Evolutionary conservation across 805 yeast species (phyloP), one percentile per base, ranked within the genome.

Genomic region (Saccharomycopsis fermentans): DNA sequence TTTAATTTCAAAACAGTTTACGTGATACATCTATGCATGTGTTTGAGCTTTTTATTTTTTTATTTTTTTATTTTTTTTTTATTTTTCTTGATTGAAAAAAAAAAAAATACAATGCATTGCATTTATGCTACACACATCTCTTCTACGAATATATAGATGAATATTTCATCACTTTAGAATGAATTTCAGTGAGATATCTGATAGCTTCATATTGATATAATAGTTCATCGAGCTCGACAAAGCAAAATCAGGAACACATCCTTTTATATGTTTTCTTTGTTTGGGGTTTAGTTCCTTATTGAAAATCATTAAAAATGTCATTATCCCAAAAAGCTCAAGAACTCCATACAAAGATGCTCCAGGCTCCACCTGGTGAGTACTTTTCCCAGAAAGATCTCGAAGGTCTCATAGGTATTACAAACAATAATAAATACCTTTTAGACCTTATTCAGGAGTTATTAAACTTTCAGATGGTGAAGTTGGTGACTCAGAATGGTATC

Each of bases 321-420:
- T 55, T 69, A 26, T 70, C 75, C 6, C 78, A 75, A 35, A 71
- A 68, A 53, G 90, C 95, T 0, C 73, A 74, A 59, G 70, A 68
- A 55, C 77, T 90, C 58, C 91, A 90, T 67, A 70, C 68, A 55
- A 74, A 75, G 61, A 90, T 90, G 96, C 71, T 81, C 62, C 75
- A 73, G 59, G 70, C 73, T 43, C 77, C 78, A 0, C 65, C 78
- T 0, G 73, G 77, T 24, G 75, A 80, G 14, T 69, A 83, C 35
- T 90, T 78, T 70, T 70, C 83, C 5, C 96, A 90, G 70, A 75
- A 75, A 1, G 95, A 90, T 66, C 77, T 92, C 57, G 81, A 79
- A 65, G 72, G 73, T 47, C 64, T 83, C 59, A 68, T 79, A 43
- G 73, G 76, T 27, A 67, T 77, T 53, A 62, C 75, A 32, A 74